Evolutionary conservation across 129 eudicot species (phyloP).

Genomic region (Cynara cardunculus): DNA sequence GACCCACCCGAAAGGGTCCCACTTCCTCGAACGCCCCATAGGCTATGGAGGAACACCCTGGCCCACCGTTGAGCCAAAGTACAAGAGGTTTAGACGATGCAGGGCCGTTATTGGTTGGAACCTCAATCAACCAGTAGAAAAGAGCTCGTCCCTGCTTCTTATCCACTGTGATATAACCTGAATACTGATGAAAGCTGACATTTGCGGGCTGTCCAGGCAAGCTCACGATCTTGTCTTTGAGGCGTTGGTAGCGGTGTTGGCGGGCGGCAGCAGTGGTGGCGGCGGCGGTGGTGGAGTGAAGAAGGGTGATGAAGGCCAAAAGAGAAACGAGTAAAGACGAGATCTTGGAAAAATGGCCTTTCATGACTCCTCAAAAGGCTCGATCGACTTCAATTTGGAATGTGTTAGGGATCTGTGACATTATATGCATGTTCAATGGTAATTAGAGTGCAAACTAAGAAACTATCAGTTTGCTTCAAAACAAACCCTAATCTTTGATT

Average conservation of each 20-base stretch:
- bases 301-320: conserved; percentile 23
- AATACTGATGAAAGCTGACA: conserved; percentile 47
- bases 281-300: conserved; percentile 27
- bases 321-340: conserved; percentile 15
- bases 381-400: neutral
- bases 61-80: conserved; percentile 81
- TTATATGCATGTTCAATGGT: conserved; percentile 8
- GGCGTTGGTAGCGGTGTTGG: conserved; percentile 31
- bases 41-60: conserved; percentile 67
- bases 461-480: conserved; percentile 17
- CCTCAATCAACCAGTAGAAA: conserved; percentile 64
- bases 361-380: conserved; percentile 29
- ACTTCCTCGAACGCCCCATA: conserved; percentile 71
- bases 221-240: conserved; percentile 41
- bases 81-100: conserved; percentile 54
- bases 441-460: conserved; percentile 18
- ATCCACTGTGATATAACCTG: conserved; percentile 63
- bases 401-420: conserved; percentile 36
- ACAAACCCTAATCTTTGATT: neutral
- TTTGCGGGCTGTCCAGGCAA: conserved; percentile 61
- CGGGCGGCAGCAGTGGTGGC: conserved; percentile 20
- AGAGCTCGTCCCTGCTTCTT: conserved; percentile 46
- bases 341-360: conserved; percentile 25
- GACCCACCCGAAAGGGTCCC: conserved; percentile 60
- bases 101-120: conserved; percentile 31